Evolutionary conservation across 371 early-diverging fungal species (phyloP).

Genomic region (Syncephalis fuscata): DNA sequence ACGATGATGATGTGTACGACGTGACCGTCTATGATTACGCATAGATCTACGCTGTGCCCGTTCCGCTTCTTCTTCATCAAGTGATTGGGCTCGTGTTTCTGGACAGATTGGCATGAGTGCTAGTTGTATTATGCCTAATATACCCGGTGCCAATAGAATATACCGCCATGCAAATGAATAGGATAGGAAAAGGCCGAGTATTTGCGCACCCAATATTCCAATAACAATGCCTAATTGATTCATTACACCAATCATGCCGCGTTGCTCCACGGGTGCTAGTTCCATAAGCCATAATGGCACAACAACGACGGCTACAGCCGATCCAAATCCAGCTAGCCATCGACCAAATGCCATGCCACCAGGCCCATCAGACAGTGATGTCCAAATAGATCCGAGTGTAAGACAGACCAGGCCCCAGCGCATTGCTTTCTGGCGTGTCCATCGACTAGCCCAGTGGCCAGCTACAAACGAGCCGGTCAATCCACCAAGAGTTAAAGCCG

Average conservation of each 20-base stretch:
- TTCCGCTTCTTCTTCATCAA: too few species aligned
- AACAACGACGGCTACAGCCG: conserved; percentile 65
- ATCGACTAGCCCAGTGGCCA: conserved; percentile 42
- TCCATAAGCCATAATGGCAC: conserved; percentile 79
- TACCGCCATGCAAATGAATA: conserved; percentile 41
- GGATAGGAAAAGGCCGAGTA: conserved; percentile 39
- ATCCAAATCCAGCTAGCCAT: conserved; percentile 68
- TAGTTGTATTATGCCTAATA: conserved; percentile 40
- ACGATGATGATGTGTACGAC: not conserved
- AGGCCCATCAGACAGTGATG: conserved; percentile 34
- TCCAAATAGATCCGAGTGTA: conserved; percentile 44
- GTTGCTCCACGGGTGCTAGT: conserved; percentile 48
- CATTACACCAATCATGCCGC: conserved; percentile 65
- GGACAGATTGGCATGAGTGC: conserved; percentile 22
- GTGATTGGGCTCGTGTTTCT: too few species aligned
- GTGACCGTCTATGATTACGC: too few species aligned
- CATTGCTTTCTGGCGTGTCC: conserved; percentile 48
- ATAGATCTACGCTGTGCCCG: too few species aligned
- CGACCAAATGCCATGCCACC: conserved; percentile 49
- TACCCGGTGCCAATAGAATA: conserved; percentile 32
- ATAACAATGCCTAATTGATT: conserved; percentile 74
- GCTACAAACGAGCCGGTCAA: conserved; percentile 61
- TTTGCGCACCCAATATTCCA: conserved; percentile 58
- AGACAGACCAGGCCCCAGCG: conserved; percentile 28
- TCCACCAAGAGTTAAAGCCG: conserved; percentile 63